A percentile compares a stretch with the other conserved stretches of the same genome.
Conservation (phyloP, 257 asterid genomes). For the Plantago major region DNA sequence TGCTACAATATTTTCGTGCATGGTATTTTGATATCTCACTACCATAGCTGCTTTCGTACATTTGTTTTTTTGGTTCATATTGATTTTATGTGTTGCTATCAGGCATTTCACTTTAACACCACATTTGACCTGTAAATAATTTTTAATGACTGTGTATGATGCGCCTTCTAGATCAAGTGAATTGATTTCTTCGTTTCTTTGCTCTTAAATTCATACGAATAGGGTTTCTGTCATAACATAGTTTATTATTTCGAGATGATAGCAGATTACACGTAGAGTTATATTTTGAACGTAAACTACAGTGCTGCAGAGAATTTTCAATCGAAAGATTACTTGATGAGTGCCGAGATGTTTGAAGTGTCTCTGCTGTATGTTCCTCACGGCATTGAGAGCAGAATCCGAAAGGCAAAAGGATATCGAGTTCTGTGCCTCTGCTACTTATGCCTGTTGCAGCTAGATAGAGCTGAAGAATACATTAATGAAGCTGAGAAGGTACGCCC, state of each 20-base stretch:
- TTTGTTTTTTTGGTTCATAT: not conserved
- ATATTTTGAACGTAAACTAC: slow-evolving; percentile 23
- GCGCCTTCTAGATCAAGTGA: too few species aligned
- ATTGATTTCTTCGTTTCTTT: too few species aligned
- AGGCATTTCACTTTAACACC: slow-evolving; percentile 7
- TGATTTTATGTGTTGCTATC: slow-evolving; percentile 5
- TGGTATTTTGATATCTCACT: slow-evolving; percentile 7
- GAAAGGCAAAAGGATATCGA: slow-evolving; percentile 88
- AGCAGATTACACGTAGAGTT: not conserved
- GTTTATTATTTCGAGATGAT: not conserved
- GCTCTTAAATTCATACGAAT: too few species aligned
- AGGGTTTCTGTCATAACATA: too few species aligned
- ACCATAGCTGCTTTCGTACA: slow-evolving; percentile 11
- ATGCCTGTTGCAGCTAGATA: slow-evolving; percentile 77
- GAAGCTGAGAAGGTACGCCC: slow-evolving; percentile 87
- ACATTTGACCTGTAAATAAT: slow-evolving; percentile 7
- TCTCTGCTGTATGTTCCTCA: slow-evolving; percentile 77
- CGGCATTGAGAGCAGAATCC: slow-evolving; percentile 68
- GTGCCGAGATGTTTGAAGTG: slow-evolving; percentile 90
- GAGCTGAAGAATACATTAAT: slow-evolving; percentile 91
- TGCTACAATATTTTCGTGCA: not conserved
- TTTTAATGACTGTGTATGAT: not conserved
- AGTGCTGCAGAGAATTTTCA: slow-evolving; percentile 88
- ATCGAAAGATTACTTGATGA: slow-evolving; percentile 63
- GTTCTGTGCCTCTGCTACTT: slow-evolving; percentile 86